A percentile compares a stretch with the other conserved stretches of the same genome.
These are phyloP conservation scores for Phytophthora chlamydospora DNA, from an alignment of 352 stramenopile species.

Conservation along the genomic window DNA sequence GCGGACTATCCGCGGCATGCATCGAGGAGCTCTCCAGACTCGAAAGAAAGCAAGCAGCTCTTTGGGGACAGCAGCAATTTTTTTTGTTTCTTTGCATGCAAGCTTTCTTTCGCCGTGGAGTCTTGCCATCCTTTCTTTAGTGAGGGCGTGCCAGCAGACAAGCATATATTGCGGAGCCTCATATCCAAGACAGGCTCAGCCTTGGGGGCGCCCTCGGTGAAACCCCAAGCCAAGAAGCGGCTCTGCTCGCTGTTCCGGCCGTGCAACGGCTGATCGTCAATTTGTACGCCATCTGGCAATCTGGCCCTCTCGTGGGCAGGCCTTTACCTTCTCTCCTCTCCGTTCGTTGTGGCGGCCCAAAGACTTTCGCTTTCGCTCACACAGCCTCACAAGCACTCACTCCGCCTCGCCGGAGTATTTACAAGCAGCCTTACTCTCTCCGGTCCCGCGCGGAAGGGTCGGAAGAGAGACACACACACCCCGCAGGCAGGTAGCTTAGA, in stretches of 20 bases:
- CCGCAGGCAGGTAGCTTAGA: constrained; percentile 5
- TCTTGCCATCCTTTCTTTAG: too few relatives aligned
- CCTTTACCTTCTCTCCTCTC: constrained; percentile 28
- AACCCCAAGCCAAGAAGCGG: too few relatives aligned
- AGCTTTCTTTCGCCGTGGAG: too few relatives aligned
- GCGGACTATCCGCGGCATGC: constrained; percentile 13
- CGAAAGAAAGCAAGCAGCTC: constrained; percentile 7
- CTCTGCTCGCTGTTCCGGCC: too few relatives aligned
- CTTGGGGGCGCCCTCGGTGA: too few relatives aligned
- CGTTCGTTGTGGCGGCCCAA: constrained; percentile 23
- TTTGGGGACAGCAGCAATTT: too few relatives aligned
- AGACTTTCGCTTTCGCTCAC: constrained; percentile 27
- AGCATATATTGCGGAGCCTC: too few relatives aligned
- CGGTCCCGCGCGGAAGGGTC: neutral
- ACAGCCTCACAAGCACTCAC: constrained; percentile 23
- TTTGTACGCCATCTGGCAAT: too few relatives aligned
- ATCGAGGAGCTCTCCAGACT: constrained; percentile 1
- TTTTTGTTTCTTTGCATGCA: too few relatives aligned
- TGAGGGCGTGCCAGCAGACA: too few relatives aligned
- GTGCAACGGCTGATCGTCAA: too few relatives aligned
- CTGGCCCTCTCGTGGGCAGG: neutral
- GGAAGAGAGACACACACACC: constrained; percentile 3
- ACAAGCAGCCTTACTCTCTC: constrained; percentile 8
- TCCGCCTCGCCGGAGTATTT: constrained; percentile 33
- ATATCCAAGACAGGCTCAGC: too few relatives aligned